These are phyloP conservation scores for Floccularia luteovirens DNA, from an alignment of 768 basidiomycete species.

Conservation along the genomic window DNA sequence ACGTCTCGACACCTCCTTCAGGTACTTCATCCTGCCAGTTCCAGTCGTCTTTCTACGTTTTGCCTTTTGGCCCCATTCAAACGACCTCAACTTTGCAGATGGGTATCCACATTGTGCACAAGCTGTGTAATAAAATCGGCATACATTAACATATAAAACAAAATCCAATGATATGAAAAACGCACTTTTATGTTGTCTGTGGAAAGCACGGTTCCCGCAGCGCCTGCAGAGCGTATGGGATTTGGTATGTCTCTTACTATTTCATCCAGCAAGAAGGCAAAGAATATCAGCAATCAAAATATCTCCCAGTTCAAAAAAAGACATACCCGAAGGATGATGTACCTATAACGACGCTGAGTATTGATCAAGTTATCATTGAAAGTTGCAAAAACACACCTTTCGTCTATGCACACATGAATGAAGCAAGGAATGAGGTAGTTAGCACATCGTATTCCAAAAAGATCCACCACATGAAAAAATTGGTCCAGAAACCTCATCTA, in stretches of 20 bases:
- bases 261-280: conserved; percentile 3
- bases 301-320: neutral
- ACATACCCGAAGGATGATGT: conserved; percentile 94
- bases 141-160: neutral
- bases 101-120: conserved; percentile 98
- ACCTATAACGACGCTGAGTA: conserved; percentile 38
- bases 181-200: conserved; percentile 97
- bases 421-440: conserved; percentile 15
- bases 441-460: conserved; percentile 6
- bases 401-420: conserved; percentile 42
- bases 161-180: neutral
- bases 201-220: conserved; percentile 93
- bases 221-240: conserved; percentile 96
- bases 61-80: conserved; percentile 98
- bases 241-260: conserved; percentile 95
- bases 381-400: conserved; percentile 56
- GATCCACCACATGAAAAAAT: conserved; percentile 2
- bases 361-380: conserved; percentile 3
- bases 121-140: conserved; percentile 32
- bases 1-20: conserved; percentile 87
- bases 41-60: conserved; percentile 99
- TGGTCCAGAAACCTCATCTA: conserved; percentile 1
- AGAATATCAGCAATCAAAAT: conserved; percentile 2
- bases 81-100: conserved; percentile 89
- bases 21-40: conserved; percentile 90